Evolutionary conservation across 345 rosid genomes (phyloP), one percentile per base, ranked within the genome.

Genomic region (Arabis hirsuta): DNA sequence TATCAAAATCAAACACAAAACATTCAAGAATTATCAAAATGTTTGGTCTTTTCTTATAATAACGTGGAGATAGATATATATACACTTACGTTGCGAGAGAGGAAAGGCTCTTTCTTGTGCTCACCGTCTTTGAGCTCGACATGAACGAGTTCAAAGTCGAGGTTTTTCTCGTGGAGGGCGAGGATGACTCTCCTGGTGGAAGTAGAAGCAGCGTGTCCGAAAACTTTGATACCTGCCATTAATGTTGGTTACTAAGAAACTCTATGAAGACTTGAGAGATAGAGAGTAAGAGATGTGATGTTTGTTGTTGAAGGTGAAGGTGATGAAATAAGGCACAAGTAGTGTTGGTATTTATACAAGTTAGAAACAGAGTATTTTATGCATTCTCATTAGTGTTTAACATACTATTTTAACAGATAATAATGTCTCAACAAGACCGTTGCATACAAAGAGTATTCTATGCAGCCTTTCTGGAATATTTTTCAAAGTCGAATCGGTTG

Each of bases 141-240:
- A 47, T 51, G 71, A 45, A 77, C 78, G 6, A 81, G 74, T 55
- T 73, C 81, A 50, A 69, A 81, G 57, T 73, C 81, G 4, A 81
- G 59, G 55, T 77, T 59, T 14, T 81, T 78, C 79, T 81, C 83
- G 54, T 73, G 69, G 16, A 81, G 75, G 13, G 83, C 24, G 44
- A 79, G 56, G 69, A 81, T 69, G n/a, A 59, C 83, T 53, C 79
- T 58, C 64, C 78, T 81, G 31, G 83, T 81, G 24, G 55, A 16
- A n/a, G 22, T 32, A 2, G 81, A 65, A 60, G 46, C 65, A 39
- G 75, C 39, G 38, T 32, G 59, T 65, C 83, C 81, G 32, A 59
- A 59, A 54, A 77, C 67, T 69, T 77, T 81, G 55, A 78, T 72
- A 42, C 74, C 66, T 34, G 73, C 70, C 77, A 72, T 77, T 58